Evolutionary conservation across 192 early-diverging fungal species (phyloP).

Genomic region (Coemansia sp.): DNA sequence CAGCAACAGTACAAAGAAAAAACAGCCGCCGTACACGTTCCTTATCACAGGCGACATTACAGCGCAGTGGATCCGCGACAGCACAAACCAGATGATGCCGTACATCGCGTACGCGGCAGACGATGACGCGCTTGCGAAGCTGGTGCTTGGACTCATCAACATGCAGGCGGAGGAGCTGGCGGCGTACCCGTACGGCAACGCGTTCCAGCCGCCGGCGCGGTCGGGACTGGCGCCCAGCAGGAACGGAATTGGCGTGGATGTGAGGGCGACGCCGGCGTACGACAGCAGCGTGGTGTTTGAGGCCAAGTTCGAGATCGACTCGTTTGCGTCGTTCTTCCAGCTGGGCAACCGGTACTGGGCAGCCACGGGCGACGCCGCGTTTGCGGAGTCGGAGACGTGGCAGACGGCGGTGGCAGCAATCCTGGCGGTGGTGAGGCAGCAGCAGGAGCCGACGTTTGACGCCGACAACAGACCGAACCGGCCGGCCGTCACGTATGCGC

Average conservation of each 20-base stretch:
- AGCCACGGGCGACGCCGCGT: constrained; percentile 48
- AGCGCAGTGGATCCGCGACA: constrained; percentile 77
- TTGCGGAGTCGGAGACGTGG: constrained; percentile 51
- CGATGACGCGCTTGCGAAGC: constrained; percentile 45
- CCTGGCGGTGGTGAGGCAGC: constrained; percentile 38
- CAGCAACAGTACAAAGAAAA: no score
- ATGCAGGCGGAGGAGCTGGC: constrained; percentile 57
- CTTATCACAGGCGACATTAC: constrained; percentile 70
- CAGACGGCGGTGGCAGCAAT: constrained; percentile 48
- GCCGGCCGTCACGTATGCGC: constrained; percentile 15
- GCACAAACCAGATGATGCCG: constrained; percentile 66
- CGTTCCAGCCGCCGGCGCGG: constrained; percentile 59
- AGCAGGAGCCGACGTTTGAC: constrained; percentile 44
- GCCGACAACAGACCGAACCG: constrained; percentile 11
- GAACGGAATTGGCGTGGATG: constrained; percentile 31
- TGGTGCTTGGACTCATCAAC: constrained; percentile 59
- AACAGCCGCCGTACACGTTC: constrained; percentile 58
- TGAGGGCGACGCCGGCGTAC: constrained; percentile 24
- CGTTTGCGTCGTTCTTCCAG: constrained; percentile 64
- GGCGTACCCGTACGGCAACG: constrained; percentile 63
- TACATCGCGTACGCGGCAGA: constrained; percentile 50
- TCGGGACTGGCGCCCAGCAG: constrained; percentile 31
- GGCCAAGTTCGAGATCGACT: constrained; percentile 73
- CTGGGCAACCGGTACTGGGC: constrained; percentile 58
- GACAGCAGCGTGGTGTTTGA: constrained; percentile 47